phyloP scores from a whole-genome alignment of 495 filamentous ascomycete genomes.

The Trichoderma orchidacearum region DNA sequence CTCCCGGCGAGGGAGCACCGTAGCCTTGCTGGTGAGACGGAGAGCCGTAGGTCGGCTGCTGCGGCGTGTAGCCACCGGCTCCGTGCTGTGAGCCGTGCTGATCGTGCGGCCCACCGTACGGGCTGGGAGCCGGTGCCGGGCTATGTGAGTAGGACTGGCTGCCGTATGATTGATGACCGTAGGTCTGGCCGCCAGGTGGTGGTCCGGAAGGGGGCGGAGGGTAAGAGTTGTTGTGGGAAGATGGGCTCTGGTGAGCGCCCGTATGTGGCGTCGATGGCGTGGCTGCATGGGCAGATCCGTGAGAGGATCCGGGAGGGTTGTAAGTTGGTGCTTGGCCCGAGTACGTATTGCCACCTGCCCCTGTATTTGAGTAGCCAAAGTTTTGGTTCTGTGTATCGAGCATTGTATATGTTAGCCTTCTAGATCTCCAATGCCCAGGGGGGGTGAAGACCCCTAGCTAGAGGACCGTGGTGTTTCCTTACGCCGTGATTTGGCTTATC shows the following conservation, averaged over 20 bases:
- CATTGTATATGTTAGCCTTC: background rate
- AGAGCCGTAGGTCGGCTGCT: conserved; percentile 4
- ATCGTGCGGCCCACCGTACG: background rate
- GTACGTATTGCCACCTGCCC: conserved; percentile 25
- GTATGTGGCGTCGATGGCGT: conserved; percentile 9
- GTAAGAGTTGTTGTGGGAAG: conserved; percentile 6
- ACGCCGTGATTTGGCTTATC: conserved; percentile 17
- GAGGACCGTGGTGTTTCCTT: conserved; percentile 2
- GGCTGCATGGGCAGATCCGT: conserved; percentile 9
- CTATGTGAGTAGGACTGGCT: conserved; percentile 1
- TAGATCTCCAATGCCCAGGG: background rate
- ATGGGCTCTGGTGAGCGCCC: conserved; percentile 1
- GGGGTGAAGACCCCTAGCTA: no score
- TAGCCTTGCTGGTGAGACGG: conserved; percentile 6
- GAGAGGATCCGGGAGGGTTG: conserved; percentile 18
- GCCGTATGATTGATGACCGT: conserved; percentile 1
- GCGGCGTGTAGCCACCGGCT: background rate
- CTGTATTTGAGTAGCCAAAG: conserved; percentile 39
- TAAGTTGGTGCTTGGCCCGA: conserved; percentile 35
- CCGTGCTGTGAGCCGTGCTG: background rate
- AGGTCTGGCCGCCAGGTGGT: background rate
- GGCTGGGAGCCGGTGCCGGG: background rate
- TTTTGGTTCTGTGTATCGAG: conserved; percentile 13
- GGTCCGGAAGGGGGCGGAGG: conserved; percentile 7
- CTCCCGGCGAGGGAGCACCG: conserved; percentile 5